phyloP scores from a whole-genome alignment of 2,329 filamentous ascomycete genomes.

The Coniella lustricola region DNA sequence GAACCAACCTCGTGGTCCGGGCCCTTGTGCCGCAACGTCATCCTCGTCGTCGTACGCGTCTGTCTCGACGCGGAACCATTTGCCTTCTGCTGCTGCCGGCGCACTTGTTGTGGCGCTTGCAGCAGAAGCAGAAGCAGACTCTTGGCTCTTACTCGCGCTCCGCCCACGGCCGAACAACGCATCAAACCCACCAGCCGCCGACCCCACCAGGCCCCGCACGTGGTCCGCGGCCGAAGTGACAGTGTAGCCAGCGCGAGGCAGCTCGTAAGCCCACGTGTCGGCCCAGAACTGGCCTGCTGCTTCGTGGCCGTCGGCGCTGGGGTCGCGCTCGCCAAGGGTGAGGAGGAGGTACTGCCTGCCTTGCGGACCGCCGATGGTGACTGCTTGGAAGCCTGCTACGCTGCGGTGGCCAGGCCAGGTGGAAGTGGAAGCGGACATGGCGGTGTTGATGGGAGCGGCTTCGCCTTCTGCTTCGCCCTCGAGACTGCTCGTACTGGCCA shows the following conservation, averaged over 20 bases:
- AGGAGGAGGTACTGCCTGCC: constrained; percentile 57
- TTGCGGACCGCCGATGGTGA: constrained; percentile 43
- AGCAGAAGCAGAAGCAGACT: no score
- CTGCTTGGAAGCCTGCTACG: constrained; percentile 46
- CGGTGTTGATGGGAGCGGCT: constrained; percentile 21
- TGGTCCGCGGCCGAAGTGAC: constrained; percentile 42
- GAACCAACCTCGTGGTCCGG: constrained; percentile 49
- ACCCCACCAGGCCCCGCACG: constrained; percentile 48
- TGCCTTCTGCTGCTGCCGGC: constrained; percentile 46
- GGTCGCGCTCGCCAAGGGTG: constrained; percentile 50
- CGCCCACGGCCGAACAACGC: constrained; percentile 24
- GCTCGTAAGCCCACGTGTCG: constrained; percentile 59
- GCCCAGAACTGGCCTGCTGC: constrained; percentile 47
- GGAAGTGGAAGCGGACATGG: not conserved
- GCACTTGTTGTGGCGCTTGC: no score
- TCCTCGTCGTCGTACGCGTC: constrained; percentile 47
- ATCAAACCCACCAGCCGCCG: constrained; percentile 40
- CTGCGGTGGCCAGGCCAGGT: constrained; percentile 48
- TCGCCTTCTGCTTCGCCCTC: constrained; percentile 22
- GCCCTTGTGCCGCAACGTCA: constrained; percentile 36
- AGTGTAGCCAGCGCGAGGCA: constrained; percentile 34
- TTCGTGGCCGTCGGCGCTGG: constrained; percentile 41
- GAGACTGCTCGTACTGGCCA: constrained; percentile 16
- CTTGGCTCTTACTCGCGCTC: constrained; percentile 2
- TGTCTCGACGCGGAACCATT: constrained; percentile 45